These are phyloP conservation scores for Ophiosphaerella herpotricha DNA, from an alignment of 2,329 filamentous ascomycete genomes.

Conservation along the genomic window DNA sequence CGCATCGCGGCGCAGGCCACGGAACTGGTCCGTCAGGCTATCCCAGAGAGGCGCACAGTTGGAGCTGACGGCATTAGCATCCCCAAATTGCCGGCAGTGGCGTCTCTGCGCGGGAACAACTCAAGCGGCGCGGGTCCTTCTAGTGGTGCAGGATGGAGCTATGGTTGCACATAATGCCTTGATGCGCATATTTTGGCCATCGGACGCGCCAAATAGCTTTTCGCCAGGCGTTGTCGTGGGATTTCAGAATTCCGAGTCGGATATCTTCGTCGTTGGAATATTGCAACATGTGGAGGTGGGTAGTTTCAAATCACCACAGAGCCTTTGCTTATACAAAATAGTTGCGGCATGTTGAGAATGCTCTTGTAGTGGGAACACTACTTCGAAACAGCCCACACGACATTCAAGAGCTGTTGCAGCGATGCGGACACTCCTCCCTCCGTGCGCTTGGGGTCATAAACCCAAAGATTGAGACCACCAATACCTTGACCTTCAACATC, in stretches of 20 bases:
- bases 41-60: neutral
- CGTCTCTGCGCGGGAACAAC: conserved; percentile 92
- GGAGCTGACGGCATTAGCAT: conserved; percentile 62
- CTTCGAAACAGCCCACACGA: conserved; percentile 82
- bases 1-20: conserved; percentile 81
- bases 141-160: conserved; percentile 65
- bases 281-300: conserved; percentile 86
- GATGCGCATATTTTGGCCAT: conserved; percentile 98
- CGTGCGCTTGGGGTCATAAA: conserved; percentile 88
- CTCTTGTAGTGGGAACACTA: conserved; percentile 80
- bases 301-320: neutral
- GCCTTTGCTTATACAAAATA: conserved; percentile 9
- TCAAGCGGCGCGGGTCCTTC: conserved; percentile 92
- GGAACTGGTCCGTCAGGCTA: conserved; percentile 66
- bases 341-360: conserved; percentile 72
- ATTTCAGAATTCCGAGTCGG: conserved; percentile 90
- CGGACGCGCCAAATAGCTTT: conserved; percentile 75
- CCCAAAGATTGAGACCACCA: conserved; percentile 58
- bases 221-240: conserved; percentile 87
- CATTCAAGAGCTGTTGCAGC: conserved; percentile 76
- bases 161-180: conserved; percentile 76
- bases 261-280: conserved; percentile 87
- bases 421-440: conserved; percentile 82
- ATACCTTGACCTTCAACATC: conserved; percentile 68
- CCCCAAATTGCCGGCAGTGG: conserved; percentile 77